Base-by-base conservation (phyloP, 1,284 basidiomycete genomes). In the Naganishia albida region DNA sequence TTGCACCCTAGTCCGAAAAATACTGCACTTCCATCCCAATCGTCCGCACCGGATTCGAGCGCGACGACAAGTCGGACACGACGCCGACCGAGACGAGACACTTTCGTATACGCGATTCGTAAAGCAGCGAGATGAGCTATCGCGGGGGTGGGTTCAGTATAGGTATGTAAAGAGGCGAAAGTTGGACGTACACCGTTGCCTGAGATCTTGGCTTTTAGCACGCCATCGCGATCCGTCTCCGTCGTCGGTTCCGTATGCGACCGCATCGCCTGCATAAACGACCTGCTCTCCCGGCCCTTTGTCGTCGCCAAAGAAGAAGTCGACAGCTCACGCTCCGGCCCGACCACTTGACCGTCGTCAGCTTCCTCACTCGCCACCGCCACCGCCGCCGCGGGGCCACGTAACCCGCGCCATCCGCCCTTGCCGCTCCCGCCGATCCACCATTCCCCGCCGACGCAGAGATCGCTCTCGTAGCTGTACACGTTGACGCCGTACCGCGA, bases 401-500 rank as follows among this genome's bases (percentile, higher is more conserved):
- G 28, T 30, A 64, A 34, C 10, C 55, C 64, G 8, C 62, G 54
- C 57, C 65, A 67, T 50, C 62, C 85, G 28, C 57, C 56, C 23
- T 57, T 66, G 1, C 67, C 68, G n/a, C 65, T 51, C 34, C 74
- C 64, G 16, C 90, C 84, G 72, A 92, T 84, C 90, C 91, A 93
- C 89, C 90, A 93, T 77, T 94, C 92, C 2, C 89, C 88, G n/a
- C 91, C 95, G 78, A 98, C 84, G 4, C 91, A 89, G 86, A 93
- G 89, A 76, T 97, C 94, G 74, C 90, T 93, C 72, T 96, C 93
- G 78, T 95, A 98, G 74, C 90, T 93, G 75, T 96, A 97, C 28
- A 95, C 86, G 73, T 99, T 99, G 79, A 98, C 93, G 74, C 97
- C 93, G 75, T 95, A 98, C 18, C 95, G 85, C 2, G 92, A 91